Evolutionary conservation across 2,329 filamentous ascomycete species (phyloP).

Genomic region (Diaporthe vexans): DNA sequence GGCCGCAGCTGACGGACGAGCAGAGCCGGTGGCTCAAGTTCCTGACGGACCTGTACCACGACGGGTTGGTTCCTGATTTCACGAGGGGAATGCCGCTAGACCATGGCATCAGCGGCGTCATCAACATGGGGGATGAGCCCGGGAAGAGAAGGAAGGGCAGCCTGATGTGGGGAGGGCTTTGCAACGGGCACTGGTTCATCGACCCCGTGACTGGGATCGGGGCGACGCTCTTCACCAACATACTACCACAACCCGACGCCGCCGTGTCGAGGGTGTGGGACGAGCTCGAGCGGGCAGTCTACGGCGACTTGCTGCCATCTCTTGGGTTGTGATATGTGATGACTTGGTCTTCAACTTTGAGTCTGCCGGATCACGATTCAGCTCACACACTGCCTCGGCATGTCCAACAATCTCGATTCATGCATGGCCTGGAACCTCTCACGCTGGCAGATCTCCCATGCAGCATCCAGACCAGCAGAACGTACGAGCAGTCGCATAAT

Average conservation of each 20-base stretch:
- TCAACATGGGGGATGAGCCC: conserved; percentile 56
- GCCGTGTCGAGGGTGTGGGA: conserved; percentile 54
- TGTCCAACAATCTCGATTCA: background rate
- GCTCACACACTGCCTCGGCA: background rate
- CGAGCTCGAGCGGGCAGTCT: conserved; percentile 57
- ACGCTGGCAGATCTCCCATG: background rate
- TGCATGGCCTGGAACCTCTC: background rate
- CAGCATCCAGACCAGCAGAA: background rate
- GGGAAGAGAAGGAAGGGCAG: conserved; percentile 58
- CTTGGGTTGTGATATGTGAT: background rate
- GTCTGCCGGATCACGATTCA: background rate
- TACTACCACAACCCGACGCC: conserved; percentile 55
- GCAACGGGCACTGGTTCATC: conserved; percentile 57
- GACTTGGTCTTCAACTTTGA: background rate
- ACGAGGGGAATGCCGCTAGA: conserved; percentile 50
- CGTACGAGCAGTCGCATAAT: background rate
- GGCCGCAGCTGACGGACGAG: conserved; percentile 55
- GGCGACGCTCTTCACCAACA: conserved; percentile 55
- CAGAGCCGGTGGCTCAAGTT: conserved; percentile 46
- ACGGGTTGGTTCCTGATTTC: conserved; percentile 55
- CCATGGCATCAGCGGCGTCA: conserved; percentile 55
- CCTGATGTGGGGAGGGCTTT: conserved; percentile 60
- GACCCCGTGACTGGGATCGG: conserved; percentile 55
- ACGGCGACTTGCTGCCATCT: conserved; percentile 46
- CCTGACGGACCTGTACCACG: conserved; percentile 43